Percentiles rank a stretch among this genome's conserved stretches.
phyloP scores from a whole-genome alignment of 345 rosid species.

The Eucalyptus pumila region DNA sequence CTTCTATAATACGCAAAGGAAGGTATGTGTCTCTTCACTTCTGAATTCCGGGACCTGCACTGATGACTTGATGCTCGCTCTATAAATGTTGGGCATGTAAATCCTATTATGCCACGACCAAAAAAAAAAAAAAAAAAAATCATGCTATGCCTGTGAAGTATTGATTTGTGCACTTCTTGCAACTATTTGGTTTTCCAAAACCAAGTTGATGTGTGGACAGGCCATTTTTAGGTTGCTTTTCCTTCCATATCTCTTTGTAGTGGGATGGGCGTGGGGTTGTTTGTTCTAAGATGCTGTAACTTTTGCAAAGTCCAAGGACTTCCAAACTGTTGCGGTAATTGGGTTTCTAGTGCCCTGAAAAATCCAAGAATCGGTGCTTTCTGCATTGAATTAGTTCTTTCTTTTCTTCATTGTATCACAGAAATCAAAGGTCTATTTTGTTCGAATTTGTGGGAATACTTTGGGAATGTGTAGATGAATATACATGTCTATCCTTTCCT shows the following conservation, averaged over 20 bases:
- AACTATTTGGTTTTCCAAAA: not conserved
- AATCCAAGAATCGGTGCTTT: not conserved
- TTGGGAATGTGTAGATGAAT: not conserved
- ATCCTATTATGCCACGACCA: not conserved
- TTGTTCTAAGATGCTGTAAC: not conserved
- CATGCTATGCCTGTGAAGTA: not conserved
- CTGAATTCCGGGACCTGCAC: not conserved
- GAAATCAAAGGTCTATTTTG: not conserved
- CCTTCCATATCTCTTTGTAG: not conserved
- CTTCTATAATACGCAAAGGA: constrained; percentile 30
- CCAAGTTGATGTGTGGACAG: not conserved
- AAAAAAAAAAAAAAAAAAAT: not conserved
- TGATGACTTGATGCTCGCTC: not conserved
- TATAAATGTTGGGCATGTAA: not conserved
- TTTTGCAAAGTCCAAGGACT: not conserved
- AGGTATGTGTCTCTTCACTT: constrained; percentile 29
- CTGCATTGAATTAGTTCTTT: not conserved
- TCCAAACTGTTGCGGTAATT: not conserved
- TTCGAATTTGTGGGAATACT: not conserved
- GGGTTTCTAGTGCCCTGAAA: not conserved
- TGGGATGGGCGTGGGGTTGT: not conserved
- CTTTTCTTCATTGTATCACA: not conserved
- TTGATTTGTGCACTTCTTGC: not conserved
- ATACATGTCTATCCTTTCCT: not conserved
- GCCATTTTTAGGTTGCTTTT: not conserved